Percentiles rank a stretch among this genome's conserved stretches.
Conservation (phyloP, 2,329 filamentous ascomycete species). For the Trichoderma semiorbis region DNA sequence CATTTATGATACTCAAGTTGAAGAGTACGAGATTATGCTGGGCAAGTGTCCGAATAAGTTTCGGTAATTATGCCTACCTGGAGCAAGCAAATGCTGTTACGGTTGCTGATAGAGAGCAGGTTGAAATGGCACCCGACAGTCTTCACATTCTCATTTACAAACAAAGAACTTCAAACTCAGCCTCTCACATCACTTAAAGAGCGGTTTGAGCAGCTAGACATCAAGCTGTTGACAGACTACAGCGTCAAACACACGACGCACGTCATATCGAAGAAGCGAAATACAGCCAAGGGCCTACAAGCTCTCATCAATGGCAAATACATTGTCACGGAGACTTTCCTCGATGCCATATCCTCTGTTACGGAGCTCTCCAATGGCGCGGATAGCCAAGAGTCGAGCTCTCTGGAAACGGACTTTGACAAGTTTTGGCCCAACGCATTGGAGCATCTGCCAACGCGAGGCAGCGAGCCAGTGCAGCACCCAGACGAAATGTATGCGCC, state of each 20-base stretch:
- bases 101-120: slow-evolving; percentile 40
- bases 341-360: slow-evolving; percentile 66
- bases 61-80: slow-evolving; percentile 39
- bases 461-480: slow-evolving; percentile 70
- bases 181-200: slow-evolving; percentile 60
- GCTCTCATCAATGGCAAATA: slow-evolving; percentile 77
- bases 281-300: slow-evolving; percentile 82
- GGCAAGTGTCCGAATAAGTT: slow-evolving; percentile 66
- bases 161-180: slow-evolving; percentile 62
- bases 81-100: background rate
- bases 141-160: slow-evolving; percentile 74
- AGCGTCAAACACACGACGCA: slow-evolving; percentile 72
- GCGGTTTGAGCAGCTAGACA: slow-evolving; percentile 76
- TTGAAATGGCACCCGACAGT: slow-evolving; percentile 77
- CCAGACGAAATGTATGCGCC: slow-evolving; percentile 70
- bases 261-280: slow-evolving; percentile 83
- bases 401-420: slow-evolving; percentile 77
- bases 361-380: slow-evolving; percentile 47
- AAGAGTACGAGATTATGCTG: slow-evolving; percentile 61
- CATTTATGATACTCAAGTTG: slow-evolving; percentile 50
- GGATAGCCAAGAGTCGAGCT: slow-evolving; percentile 48
- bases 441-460: slow-evolving; percentile 68
- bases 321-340: slow-evolving; percentile 70
- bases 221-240: slow-evolving; percentile 79
- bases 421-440: slow-evolving; percentile 72